A percentile compares a stretch with the other conserved stretches of the same genome.
Evolutionary conservation across 371 early-diverging fungal genomes (phyloP).

Genomic region (Mucor mucedo): DNA sequence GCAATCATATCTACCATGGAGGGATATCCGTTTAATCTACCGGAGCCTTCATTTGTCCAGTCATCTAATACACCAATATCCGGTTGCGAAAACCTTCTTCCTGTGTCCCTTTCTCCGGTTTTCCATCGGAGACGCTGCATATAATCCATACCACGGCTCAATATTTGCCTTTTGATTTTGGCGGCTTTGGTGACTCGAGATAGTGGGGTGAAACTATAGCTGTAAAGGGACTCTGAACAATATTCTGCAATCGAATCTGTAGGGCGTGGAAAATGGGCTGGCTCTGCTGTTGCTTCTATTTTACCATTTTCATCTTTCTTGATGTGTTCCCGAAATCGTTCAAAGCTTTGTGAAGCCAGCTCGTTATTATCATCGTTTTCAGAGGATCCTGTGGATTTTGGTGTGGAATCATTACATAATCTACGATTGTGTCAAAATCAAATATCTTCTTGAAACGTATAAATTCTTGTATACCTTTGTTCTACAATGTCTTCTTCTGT

Average conservation of each 20-base stretch:
- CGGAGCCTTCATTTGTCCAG: slow-evolving; percentile 21
- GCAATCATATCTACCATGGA: slow-evolving; percentile 15
- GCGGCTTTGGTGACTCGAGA: slow-evolving; percentile 44
- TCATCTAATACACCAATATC: slow-evolving; percentile 42
- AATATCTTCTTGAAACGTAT: background rate
- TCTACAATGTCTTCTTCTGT: background rate
- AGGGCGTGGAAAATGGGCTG: background rate
- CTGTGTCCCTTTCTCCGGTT: slow-evolving; percentile 47
- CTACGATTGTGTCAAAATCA: background rate
- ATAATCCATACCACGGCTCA: slow-evolving; percentile 60
- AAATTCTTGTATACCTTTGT: slow-evolving; percentile 1
- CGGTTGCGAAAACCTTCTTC: slow-evolving; percentile 43
- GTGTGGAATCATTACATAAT: slow-evolving; percentile 3
- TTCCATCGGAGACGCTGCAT: slow-evolving; percentile 60
- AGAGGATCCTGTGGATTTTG: slow-evolving; percentile 15
- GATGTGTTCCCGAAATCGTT: slow-evolving; percentile 17
- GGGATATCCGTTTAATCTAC: slow-evolving; percentile 10
- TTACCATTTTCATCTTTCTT: background rate
- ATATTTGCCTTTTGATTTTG: slow-evolving; percentile 46
- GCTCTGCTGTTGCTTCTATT: background rate
- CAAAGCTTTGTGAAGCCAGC: slow-evolving; percentile 20
- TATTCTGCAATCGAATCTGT: slow-evolving; percentile 31
- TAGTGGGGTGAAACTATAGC: slow-evolving; percentile 60
- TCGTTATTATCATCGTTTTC: slow-evolving; percentile 21
- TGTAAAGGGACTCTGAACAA: slow-evolving; percentile 58